A percentile compares a stretch with the other conserved stretches of the same genome.
Evolutionary conservation across 2,329 filamentous ascomycete species (phyloP).

Genomic region (Fusarium sp.): DNA sequence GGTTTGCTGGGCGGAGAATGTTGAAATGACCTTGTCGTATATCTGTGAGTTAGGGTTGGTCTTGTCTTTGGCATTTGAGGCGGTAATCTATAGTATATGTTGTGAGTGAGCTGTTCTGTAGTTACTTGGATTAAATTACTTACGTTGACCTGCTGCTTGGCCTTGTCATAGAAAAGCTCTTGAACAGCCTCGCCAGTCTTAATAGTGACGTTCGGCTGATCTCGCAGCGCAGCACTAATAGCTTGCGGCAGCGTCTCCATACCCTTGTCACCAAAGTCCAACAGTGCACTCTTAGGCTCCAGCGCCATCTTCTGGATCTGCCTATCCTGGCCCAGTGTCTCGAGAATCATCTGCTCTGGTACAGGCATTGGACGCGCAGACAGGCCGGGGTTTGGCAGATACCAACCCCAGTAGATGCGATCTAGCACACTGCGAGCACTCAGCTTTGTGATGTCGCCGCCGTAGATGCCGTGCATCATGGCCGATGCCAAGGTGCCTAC

Average conservation of each 20-base stretch:
- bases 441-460: conserved; percentile 85
- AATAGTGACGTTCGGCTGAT: conserved; percentile 71
- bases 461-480: conserved; percentile 88
- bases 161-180: conserved; percentile 58
- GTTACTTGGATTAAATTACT: conserved; percentile 9
- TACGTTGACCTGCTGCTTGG: conserved; percentile 60
- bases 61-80: conserved; percentile 14
- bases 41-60: conserved; percentile 2
- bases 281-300: conserved; percentile 50
- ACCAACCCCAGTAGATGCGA: conserved; percentile 51
- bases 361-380: conserved; percentile 60
- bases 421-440: conserved; percentile 74
- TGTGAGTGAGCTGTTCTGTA: conserved; percentile 7
- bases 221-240: conserved; percentile 64
- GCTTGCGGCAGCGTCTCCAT: conserved; percentile 71
- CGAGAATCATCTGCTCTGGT: conserved; percentile 50
- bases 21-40: conserved; percentile 74
- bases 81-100: conserved; percentile 31
- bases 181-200: conserved; percentile 63
- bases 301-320: conserved; percentile 52
- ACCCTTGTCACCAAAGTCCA: conserved; percentile 65
- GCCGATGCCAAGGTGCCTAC: conserved; percentile 83
- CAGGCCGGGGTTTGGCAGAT: conserved; percentile 47
- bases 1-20: conserved; percentile 67
- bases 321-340: conserved; percentile 47